phyloP scores from a whole-genome alignment of 2,329 filamentous ascomycete species.

The Penicillium sp. region DNA sequence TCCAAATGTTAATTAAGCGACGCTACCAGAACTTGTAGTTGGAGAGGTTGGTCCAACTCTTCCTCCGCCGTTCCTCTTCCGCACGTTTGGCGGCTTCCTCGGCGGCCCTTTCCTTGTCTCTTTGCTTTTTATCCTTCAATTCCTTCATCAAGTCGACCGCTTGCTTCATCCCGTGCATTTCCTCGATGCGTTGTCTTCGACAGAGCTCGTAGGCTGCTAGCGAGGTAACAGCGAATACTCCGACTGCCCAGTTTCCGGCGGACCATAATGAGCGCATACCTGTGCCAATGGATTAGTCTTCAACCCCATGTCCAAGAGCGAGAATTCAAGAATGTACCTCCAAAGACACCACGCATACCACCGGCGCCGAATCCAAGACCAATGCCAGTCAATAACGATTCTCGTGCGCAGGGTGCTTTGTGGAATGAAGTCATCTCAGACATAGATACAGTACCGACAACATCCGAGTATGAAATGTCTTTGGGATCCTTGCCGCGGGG shows the following conservation, averaged over 20 bases:
- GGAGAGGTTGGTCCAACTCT: slow-evolving; percentile 44
- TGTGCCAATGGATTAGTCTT: slow-evolving; percentile 16
- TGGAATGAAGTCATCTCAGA: slow-evolving; percentile 62
- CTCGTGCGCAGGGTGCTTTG: slow-evolving; percentile 77
- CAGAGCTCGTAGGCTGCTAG: slow-evolving; percentile 80
- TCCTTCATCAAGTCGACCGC: slow-evolving; percentile 78
- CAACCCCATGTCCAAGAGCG: background rate
- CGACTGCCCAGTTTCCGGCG: slow-evolving; percentile 83
- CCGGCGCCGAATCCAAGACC: slow-evolving; percentile 73
- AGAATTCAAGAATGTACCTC: slow-evolving; percentile 54
- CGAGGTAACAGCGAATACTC: slow-evolving; percentile 68
- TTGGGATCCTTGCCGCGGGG: slow-evolving; percentile 57
- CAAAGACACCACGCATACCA: slow-evolving; percentile 68
- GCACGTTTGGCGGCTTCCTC: slow-evolving; percentile 34
- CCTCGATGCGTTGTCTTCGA: slow-evolving; percentile 68
- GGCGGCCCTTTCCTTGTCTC: slow-evolving; percentile 44
- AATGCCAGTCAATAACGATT: slow-evolving; percentile 81
- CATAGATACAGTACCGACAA: slow-evolving; percentile 48
- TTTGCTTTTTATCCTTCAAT: slow-evolving; percentile 66
- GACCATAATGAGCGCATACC: slow-evolving; percentile 58
- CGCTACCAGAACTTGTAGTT: slow-evolving; percentile 50
- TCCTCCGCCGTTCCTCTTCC: slow-evolving; percentile 41
- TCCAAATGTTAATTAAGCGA: slow-evolving; percentile 23
- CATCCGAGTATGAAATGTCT: slow-evolving; percentile 42
- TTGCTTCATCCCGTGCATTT: slow-evolving; percentile 79